Percentiles rank a stretch among this genome's conserved stretches.
These are phyloP conservation scores for Yamadazyma taylorii DNA, from an alignment of 1,139 yeast species.

Conservation along the genomic window DNA sequence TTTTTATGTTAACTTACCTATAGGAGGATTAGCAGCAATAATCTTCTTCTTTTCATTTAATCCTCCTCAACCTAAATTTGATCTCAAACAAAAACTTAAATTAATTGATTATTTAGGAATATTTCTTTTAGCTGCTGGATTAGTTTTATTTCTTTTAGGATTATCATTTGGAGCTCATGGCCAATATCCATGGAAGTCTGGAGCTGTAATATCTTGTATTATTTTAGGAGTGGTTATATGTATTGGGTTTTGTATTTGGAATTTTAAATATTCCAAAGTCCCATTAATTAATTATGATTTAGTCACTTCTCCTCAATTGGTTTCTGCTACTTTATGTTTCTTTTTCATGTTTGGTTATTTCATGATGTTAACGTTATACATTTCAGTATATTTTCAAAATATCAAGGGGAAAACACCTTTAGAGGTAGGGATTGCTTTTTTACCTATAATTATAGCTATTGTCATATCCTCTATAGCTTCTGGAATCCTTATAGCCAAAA, in stretches of 20 bases:
- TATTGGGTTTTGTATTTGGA: constrained; percentile 46
- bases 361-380: constrained; percentile 43
- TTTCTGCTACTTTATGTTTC: constrained; percentile 38
- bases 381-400: constrained; percentile 59
- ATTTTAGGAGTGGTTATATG: constrained; percentile 51
- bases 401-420: constrained; percentile 48
- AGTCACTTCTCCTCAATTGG: constrained; percentile 33
- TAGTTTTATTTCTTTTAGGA: constrained; percentile 32
- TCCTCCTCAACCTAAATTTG: constrained; percentile 52
- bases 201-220: constrained; percentile 54
- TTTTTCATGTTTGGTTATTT: constrained; percentile 44
- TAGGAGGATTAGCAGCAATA: constrained; percentile 57
- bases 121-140: constrained; percentile 27
- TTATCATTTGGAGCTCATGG: constrained; percentile 36
- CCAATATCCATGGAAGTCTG: constrained; percentile 44
- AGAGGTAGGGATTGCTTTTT: constrained; percentile 57
- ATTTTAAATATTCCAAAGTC: constrained; percentile 42
- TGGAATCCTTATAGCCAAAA: constrained; percentile 31
- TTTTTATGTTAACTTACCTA: constrained; percentile 68
- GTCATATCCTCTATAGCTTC: constrained; percentile 46
- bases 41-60: constrained; percentile 49
- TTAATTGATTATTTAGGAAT: constrained; percentile 38
- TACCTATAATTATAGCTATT: constrained; percentile 55
- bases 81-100: constrained; percentile 39
- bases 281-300: constrained; percentile 50